Evolutionary conservation across 2,329 filamentous ascomycete species (phyloP).

Genomic region (Colletotrichum abscissum): DNA sequence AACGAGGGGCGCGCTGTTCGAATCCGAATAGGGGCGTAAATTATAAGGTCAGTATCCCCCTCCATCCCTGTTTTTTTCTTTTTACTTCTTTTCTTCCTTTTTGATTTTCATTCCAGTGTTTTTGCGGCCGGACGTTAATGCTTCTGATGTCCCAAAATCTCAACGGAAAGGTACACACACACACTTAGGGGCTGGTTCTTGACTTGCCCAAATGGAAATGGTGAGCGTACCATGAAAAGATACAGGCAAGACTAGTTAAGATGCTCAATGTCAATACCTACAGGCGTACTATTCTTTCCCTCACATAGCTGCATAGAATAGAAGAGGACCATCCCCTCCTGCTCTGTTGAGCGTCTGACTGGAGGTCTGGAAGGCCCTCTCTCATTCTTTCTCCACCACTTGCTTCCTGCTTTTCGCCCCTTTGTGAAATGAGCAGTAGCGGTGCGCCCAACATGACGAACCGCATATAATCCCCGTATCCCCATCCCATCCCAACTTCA

Average conservation of each 20-base stretch:
- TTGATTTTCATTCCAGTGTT: too few relatives aligned
- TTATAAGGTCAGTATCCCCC: not conserved
- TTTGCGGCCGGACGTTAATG: too few relatives aligned
- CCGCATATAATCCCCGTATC: not conserved
- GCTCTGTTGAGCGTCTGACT: not conserved
- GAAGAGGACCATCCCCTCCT: not conserved
- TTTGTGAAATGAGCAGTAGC: not conserved
- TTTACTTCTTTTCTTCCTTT: too few relatives aligned
- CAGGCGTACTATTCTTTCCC: not conserved
- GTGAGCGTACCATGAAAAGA: not conserved
- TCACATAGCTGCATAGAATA: accelerated
- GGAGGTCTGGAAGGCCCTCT: not conserved
- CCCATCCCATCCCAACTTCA: not conserved
- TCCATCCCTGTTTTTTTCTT: too few relatives aligned
- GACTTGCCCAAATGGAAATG: not conserved
- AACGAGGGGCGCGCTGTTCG: not conserved
- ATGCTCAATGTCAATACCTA: not conserved
- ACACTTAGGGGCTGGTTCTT: not conserved
- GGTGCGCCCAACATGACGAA: not conserved
- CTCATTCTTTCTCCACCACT: not conserved
- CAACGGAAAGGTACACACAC: too few relatives aligned
- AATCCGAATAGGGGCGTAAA: not conserved
- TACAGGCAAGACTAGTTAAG: not conserved
- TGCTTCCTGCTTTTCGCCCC: not conserved
- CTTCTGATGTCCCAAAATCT: too few relatives aligned